Conservation (phyloP, 2,329 filamentous ascomycete genomes). For the Neonectria sp. region DNA sequence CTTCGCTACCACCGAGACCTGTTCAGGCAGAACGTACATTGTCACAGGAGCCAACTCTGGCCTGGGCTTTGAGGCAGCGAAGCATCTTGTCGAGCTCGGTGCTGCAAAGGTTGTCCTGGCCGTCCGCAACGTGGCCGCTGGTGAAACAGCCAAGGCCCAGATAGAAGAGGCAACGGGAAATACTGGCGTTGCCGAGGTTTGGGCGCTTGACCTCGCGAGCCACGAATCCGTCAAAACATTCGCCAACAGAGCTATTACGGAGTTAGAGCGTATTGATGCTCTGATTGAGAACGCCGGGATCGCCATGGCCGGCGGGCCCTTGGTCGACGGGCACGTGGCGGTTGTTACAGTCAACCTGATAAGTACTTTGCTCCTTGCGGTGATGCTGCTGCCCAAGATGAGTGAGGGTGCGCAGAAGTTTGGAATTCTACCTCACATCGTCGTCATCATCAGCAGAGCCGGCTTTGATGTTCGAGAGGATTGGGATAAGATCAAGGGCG, state of each 20-base stretch:
- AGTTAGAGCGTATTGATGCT: constrained; percentile 59
- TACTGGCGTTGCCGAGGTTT: constrained; percentile 26
- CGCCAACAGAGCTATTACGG: constrained; percentile 40
- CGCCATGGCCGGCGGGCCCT: constrained; percentile 23
- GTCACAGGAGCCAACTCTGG: constrained; percentile 59
- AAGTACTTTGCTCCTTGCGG: constrained; percentile 59
- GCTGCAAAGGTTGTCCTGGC: constrained; percentile 57
- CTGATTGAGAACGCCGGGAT: constrained; percentile 59
- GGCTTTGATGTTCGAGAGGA: constrained; percentile 22
- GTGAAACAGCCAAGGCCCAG: constrained; percentile 23
- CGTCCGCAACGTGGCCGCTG: constrained; percentile 24
- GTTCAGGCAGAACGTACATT: constrained; percentile 49
- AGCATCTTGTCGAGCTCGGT: constrained; percentile 54
- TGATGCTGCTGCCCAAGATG: constrained; percentile 61
- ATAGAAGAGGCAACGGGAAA: constrained; percentile 31
- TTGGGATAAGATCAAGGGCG: constrained; percentile 22
- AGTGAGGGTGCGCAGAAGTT: constrained; percentile 52
- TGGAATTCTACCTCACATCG: constrained; percentile 54
- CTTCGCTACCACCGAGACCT: constrained; percentile 17
- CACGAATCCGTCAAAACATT: constrained; percentile 52
- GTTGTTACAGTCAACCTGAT: constrained; percentile 65
- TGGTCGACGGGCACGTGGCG: constrained; percentile 59
- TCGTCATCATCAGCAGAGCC: constrained; percentile 48
- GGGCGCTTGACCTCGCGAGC: constrained; percentile 30
- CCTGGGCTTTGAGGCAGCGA: constrained; percentile 57